Conservation (phyloP, 768 basidiomycete genomes). For the Xerocomellus chrysenteron region DNA sequence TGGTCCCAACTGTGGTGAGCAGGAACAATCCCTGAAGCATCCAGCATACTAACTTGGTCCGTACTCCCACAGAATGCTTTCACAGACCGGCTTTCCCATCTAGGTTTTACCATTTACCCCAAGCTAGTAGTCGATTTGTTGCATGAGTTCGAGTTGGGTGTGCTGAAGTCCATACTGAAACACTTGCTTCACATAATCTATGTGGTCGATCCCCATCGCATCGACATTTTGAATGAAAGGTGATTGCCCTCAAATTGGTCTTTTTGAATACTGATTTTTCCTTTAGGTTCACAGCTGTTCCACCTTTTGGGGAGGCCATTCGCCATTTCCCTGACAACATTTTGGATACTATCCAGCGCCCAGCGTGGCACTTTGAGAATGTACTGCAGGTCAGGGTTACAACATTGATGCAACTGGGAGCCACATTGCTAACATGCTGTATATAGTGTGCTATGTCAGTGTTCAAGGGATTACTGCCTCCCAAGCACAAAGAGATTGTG, state of each 20-base stretch:
- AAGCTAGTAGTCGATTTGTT: not conserved
- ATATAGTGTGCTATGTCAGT: conserved; percentile 37
- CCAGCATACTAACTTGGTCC: not conserved
- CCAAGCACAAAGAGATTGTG: conserved; percentile 22
- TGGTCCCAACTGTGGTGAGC: not conserved
- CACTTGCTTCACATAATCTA: not conserved
- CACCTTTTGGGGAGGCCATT: conserved; percentile 27
- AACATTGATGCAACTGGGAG: not conserved
- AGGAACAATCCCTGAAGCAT: not conserved
- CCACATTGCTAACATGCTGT: not conserved
- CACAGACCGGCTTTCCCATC: not conserved
- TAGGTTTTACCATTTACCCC: not conserved
- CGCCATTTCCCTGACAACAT: conserved; percentile 35
- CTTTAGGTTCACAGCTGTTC: not conserved
- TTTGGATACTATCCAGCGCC: conserved; percentile 37
- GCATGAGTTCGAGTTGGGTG: not conserved
- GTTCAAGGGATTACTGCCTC: conserved; percentile 39
- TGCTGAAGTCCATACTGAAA: not conserved
- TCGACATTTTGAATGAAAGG: not conserved
- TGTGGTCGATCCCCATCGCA: not conserved
- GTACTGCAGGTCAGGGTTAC: conserved; percentile 9
- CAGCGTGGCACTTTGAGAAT: conserved; percentile 10
- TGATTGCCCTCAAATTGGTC: not conserved
- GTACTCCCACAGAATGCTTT: not conserved
- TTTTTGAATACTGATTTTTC: too few species aligned